Base-by-base conservation (phyloP, 2,329 filamentous ascomycete genomes). In the Zasmidium angulare region DNA sequence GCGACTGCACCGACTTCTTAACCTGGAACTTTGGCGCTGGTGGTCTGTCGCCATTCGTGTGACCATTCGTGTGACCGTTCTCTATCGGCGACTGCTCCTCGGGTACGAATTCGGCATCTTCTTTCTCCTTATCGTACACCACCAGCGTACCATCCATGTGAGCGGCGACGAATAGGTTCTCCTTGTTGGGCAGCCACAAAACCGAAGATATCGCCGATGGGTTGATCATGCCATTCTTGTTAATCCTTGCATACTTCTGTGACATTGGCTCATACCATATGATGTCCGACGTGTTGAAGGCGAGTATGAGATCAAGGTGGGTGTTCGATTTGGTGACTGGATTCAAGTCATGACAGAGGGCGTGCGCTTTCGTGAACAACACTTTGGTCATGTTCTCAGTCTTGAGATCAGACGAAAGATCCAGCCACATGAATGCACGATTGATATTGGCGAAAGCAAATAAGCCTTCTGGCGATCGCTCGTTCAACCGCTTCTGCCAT, bases 201-300 rank as follows among this genome's bases (percentile, higher is more conserved):
- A 99, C 96, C 62, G 93, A 87, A 0, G 90, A 89, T 1, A 98
- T 89, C 0, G 93, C 88, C 0, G 90, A 91, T 53, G 84, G 83
- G 69, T 96, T 96, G 75, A 98, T 96, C 57, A 89, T 84, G 22
- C 93, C 93, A 74, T 98, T 98, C 78, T 99, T 99, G 73, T 99
- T 99, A 69, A 99, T 82, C 20, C 95, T 87, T 2, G 91, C 90
- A 75, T 99, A 99, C 72, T 96, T 92, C 70, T 98, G 93, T 43
- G 92, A 93, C 70, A 97, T 90, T 11, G 95, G 93, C 76, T 99
- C 95, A 81, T 95, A 98, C 95, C 95, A 99, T 63, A 99, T 93
- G 50, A 99, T 92, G 74, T 99, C 95, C 43, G 93, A 92, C 0
- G 93, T 96, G 6, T 93, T 97, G 71, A 96, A 98, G 0, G 95